These are phyloP conservation scores for Phaseolus lunatus DNA, from an alignment of 306 rosid species.

Conservation along the genomic window DNA sequence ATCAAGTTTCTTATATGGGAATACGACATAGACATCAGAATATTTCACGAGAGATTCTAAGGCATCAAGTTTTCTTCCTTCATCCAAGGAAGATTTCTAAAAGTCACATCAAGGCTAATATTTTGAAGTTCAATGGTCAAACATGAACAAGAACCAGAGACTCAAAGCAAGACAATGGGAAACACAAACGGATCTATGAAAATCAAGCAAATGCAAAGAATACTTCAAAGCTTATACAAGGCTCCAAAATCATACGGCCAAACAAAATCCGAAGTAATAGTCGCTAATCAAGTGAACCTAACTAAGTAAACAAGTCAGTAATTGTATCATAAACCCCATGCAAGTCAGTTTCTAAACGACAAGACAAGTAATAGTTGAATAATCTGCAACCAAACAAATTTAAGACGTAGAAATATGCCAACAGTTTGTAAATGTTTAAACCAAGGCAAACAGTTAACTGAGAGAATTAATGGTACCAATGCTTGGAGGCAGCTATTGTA, in stretches of 20 bases:
- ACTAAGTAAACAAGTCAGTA: conserved; percentile 18
- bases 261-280: background rate
- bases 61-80: background rate
- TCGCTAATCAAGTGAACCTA: background rate
- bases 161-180: conserved; percentile 8
- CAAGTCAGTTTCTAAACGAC: background rate
- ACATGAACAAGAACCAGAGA: background rate
- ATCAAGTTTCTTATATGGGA: conserved; percentile 28
- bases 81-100: conserved; percentile 12
- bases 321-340: background rate
- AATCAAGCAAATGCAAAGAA: background rate
- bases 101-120: conserved; percentile 20
- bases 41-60: too few relatives aligned
- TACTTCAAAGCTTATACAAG: conserved; percentile 6
- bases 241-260: conserved; percentile 8
- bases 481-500: background rate
- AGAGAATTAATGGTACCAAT: conserved; percentile 7
- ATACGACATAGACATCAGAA: conserved; percentile 24
- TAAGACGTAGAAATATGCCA: conserved; percentile 2
- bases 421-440: background rate
- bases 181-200: conserved; percentile 26
- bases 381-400: background rate
- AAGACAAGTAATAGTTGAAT: conserved; percentile 20
- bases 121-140: conserved; percentile 24
- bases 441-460: background rate